Base-by-base conservation (phyloP, 2,329 filamentous ascomycete species). In the Pseudogymnoascus sp. region DNA sequence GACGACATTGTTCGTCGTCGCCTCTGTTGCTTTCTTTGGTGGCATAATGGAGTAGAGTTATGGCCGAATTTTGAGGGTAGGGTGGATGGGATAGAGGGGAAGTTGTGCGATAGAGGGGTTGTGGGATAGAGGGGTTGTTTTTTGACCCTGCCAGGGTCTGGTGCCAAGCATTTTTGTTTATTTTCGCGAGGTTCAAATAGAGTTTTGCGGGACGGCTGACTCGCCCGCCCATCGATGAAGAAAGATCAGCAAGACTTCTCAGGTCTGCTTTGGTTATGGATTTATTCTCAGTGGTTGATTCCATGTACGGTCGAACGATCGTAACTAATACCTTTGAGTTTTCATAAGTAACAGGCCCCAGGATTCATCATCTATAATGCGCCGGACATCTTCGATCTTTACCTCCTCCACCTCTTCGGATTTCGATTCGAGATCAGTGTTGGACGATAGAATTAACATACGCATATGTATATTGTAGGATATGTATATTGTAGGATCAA, bases 1-100 rank as follows among this genome's bases (percentile, higher is more conserved):
- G 31, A 79, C 76, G 64, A 79, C 77, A 74, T 78, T 79, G 68
- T 74, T 75, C 63, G 70, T 73, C 63, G 76, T 73, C 31, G 71
- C 68, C 61, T 77, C 74, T 25, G 65, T 65, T 16, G 58, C 49
- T 52, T 69, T 65, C 68, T 79, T 79, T 45, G 77, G 77, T 28
- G 77, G 69, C 77, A 79, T 79, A 43, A 41, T 69, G 65, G 59
- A 43, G 35, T 38, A 38, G 38, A 38, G n/a, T 60, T 60, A 38
- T 38, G 33, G 62, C 16, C 16, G 28, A 33, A 28, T 37, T 33
- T 58, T 40, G 55, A 18, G 28, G 52, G 49, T 14, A 23, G 11
- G 52, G 58, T 23, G 61, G 33, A 40, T 60, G 33, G 33, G 21
- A 40, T 60, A 16, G 59, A 40, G 59, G 59, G 40, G 59, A 45